Evolutionary conservation across 257 asterid species (phyloP).

Genomic region (Lithospermum erythrorhizon): DNA sequence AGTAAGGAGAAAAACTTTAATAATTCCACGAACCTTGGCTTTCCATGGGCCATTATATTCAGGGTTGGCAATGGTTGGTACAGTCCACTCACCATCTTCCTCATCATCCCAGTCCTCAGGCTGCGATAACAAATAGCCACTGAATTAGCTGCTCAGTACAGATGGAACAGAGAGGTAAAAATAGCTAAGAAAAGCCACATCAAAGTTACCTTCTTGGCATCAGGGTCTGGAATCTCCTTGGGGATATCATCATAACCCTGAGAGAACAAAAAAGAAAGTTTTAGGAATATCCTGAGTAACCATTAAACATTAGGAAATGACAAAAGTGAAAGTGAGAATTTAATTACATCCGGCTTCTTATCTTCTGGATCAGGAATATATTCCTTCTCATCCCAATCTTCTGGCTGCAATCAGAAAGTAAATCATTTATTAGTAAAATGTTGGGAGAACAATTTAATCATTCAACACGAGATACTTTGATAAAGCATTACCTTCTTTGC

Average conservation of each 20-base stretch:
- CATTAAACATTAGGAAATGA: not conserved
- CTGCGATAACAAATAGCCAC: constrained; percentile 25
- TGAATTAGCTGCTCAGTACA: constrained; percentile 1
- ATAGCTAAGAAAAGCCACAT: not conserved
- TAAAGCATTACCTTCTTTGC: constrained; percentile 67
- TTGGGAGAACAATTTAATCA: not conserved
- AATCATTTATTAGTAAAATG: constrained; percentile 1
- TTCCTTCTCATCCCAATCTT: constrained; percentile 97
- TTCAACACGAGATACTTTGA: not conserved
- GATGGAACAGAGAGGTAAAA: not conserved
- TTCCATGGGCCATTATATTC: constrained; percentile 92
- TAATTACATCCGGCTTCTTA: constrained; percentile 81
- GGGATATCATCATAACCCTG: constrained; percentile 97
- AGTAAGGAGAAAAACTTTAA: not conserved
- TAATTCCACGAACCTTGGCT: constrained; percentile 42
- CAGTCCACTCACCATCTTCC: constrained; percentile 97
- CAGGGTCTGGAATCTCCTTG: constrained; percentile 73
- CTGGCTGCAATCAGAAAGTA: constrained; percentile 57
- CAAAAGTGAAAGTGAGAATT: not conserved
- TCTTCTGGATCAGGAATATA: constrained; percentile 88
- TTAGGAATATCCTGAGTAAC: not conserved
- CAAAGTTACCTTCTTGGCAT: constrained; percentile 73
- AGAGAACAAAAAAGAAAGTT: not conserved
- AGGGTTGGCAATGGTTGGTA: constrained; percentile 88
- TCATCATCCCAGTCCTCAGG: constrained; percentile 99